A percentile compares a stretch with the other conserved stretches of the same genome.
Conservation (phyloP, 176 grass and related monocot genomes). For the Oryza glumipatula region DNA sequence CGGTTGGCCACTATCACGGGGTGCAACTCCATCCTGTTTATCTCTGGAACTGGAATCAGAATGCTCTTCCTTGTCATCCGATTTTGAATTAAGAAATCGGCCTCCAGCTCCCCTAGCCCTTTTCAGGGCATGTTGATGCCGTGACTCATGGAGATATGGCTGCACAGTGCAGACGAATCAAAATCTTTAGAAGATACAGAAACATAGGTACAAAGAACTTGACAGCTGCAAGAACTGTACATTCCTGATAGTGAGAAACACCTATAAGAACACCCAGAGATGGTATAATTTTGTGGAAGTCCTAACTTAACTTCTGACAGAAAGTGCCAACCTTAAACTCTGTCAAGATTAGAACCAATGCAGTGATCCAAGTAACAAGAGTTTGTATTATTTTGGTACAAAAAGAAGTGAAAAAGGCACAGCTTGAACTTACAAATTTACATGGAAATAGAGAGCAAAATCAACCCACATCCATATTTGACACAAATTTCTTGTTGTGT, state of each 20-base stretch:
- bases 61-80: conserved; percentile 54
- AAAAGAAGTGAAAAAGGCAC: conserved; percentile 2
- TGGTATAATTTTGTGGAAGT: conserved; percentile 3
- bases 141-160: conserved; percentile 71
- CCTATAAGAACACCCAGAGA: neutral
- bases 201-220: neutral
- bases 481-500: conserved; percentile 12
- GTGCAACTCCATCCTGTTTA: conserved; percentile 31
- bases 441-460: conserved; percentile 9
- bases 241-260: conserved; percentile 14
- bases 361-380: neutral
- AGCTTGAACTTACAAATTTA: neutral
- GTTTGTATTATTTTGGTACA: neutral
- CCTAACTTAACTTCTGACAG: neutral
- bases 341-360: neutral
- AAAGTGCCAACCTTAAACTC: neutral
- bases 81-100: conserved; percentile 64
- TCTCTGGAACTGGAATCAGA: conserved; percentile 53
- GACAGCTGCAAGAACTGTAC: neutral
- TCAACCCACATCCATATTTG: neutral
- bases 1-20: conserved; percentile 17
- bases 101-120: conserved; percentile 74
- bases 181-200: conserved; percentile 3
- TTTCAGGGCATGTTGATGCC: conserved; percentile 71
- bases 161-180: conserved; percentile 20